Evolutionary conservation across 305 asterid species (phyloP).

Genomic region (Petunia hybrid): DNA sequence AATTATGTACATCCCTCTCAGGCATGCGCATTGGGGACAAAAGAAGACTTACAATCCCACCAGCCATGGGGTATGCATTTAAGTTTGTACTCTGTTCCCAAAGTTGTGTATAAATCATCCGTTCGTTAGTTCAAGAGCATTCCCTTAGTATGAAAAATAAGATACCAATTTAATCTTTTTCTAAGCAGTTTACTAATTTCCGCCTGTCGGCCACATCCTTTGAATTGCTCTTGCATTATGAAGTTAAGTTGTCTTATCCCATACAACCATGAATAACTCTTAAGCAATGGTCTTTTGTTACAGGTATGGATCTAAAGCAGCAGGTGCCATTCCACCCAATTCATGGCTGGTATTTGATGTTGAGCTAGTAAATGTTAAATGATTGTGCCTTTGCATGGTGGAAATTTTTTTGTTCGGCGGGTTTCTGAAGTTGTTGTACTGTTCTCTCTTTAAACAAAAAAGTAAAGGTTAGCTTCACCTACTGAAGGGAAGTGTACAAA

Average conservation of each 20-base stretch:
- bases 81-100: background rate
- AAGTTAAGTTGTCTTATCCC: background rate
- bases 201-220: background rate
- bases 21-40: slow-evolving; percentile 84
- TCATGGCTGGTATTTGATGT: slow-evolving; percentile 89
- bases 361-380: slow-evolving; percentile 74
- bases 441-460: background rate
- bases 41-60: slow-evolving; percentile 59
- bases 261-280: background rate
- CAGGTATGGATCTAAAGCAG: slow-evolving; percentile 84
- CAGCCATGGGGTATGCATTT: slow-evolving; percentile 73
- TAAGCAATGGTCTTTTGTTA: slow-evolving; percentile 29
- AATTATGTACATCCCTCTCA: slow-evolving; percentile 44
- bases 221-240: background rate
- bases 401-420: background rate
- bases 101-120: background rate
- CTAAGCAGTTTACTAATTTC: slow-evolving; percentile 4
- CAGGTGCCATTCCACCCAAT: slow-evolving; percentile 73
- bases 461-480: background rate
- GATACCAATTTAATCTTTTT: background rate
- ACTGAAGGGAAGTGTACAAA: background rate
- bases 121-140: background rate
- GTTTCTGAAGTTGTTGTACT: background rate
- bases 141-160: background rate
- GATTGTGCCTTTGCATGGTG: slow-evolving; percentile 21